Base-by-base conservation (phyloP, 768 basidiomycete species). In the Daedaleopsis nitida region DNA sequence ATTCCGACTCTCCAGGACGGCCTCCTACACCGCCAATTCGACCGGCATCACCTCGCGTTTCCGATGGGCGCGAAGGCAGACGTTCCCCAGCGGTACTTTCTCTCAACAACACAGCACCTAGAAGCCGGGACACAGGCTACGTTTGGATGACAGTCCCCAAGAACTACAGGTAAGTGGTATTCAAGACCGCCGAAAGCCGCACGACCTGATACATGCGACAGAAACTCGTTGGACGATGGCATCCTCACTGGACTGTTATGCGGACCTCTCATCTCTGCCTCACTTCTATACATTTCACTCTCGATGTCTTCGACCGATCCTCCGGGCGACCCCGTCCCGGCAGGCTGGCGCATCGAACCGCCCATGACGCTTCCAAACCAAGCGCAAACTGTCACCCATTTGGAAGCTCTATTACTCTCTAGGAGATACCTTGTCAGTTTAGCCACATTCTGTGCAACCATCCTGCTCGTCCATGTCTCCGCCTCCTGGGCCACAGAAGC, bases 101-200 rank as follows among this genome's bases (percentile, higher is more conserved):
- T 55, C 47, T 62, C 54, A 70, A 72, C 56, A 50, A 55, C 27
- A 55, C 67, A 34, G 60, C 67, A 32, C 66, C 66, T 53, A 76
- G 75, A 61, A 84, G 81, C 74, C 75, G 77, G 23, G 82, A 84
- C 67, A 84, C 86, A 58, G 86, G 87, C 37, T 90, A 86, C 69
- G 81, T 94, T 24, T 94, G 91, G 91, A 94, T 94, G 92, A 89
- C 92, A 16, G 91, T 92, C 5, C 88, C 90, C 0, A 92, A 92
- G 73, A 92, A 94, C 69, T 94, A 91, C 70, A 81, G 92, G 91
- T 89, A 64, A 44, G 76, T 68, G 6, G 27, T 9, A 48, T 27
- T 11, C 42, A 17, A 32, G 7, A 32, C 27, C 27, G 27, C 27
- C 7, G 27, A 32, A 32, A 32, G 27, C 27, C 27, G 7, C 7